Evolutionary conservation across 225 moss, liverwort and hornwort genomes (phyloP).

Genomic region (Rhytidiadelphus loreus): DNA sequence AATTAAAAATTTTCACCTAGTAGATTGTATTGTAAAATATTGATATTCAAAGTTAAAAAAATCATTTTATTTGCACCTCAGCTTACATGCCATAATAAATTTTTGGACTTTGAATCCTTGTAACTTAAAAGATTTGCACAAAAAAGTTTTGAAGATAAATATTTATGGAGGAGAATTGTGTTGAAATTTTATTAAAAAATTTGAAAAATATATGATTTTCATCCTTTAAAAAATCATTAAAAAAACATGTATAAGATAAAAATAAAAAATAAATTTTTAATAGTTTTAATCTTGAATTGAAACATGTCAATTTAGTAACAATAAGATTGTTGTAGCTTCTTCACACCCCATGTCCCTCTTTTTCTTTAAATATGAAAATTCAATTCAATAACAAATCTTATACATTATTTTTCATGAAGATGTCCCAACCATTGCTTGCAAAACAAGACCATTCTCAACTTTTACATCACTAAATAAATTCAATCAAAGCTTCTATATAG

Average conservation of each 20-base stretch:
- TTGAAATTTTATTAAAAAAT: not conserved
- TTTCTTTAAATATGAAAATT: not conserved
- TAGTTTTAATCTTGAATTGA: not conserved
- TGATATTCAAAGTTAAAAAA: not conserved
- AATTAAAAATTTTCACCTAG: not conserved
- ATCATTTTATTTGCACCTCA: not conserved
- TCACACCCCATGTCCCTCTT: fast-evolving
- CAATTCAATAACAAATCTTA: not conserved
- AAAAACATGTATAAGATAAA: not conserved
- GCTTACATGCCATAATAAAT: not conserved
- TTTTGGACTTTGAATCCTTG: not conserved
- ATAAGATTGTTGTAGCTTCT: not conserved
- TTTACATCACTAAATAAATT: not conserved
- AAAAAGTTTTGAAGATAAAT: no score
- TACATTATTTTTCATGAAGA: not conserved
- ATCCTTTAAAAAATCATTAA: no score
- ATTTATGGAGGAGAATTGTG: no score
- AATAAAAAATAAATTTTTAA: not conserved
- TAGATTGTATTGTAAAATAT: not conserved
- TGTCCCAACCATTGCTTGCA: not conserved
- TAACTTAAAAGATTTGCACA: no score
- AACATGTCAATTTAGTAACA: not conserved
- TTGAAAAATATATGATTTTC: not conserved
- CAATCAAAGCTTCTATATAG: not conserved
- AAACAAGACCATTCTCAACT: not conserved